Base-by-base conservation (phyloP, 2,329 filamentous ascomycete species). In the Neoscytalidium dimidiatum region DNA sequence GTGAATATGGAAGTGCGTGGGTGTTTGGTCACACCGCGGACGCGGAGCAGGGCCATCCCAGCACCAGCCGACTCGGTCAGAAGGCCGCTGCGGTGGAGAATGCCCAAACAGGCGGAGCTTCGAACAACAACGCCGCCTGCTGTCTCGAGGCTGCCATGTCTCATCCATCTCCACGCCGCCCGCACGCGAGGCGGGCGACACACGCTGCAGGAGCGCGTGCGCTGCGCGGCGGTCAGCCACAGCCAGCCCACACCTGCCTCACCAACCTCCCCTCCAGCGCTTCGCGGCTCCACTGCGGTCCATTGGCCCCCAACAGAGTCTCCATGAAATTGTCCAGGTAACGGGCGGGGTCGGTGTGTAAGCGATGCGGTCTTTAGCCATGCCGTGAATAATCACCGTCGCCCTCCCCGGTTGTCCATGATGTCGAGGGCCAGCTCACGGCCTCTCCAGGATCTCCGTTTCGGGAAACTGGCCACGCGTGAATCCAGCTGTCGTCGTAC, bases 11-110 rank as follows among this genome's bases (percentile, higher is more conserved):
- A 29, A 41, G 13, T 23, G 53, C 31, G 35, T 28, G 23, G 38
- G 53, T 28, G 56, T 46, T 46, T 17, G 38, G 56, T 60, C 41
- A 60, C 56, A 60, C 56, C 56, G 56, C 56, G 56, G 53, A 23
- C 23, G 43, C 19, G 26, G 23, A 33, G 56, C 56, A 28, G 43
- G 56, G 56, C 17, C 9, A 60, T 60, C 56, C 56, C 41, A 17
- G 56, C 26, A 14, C n/a, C 26, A 9, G 23, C 8, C 17, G 38
- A 14, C 17, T 60, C 56, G 56, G 56, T 31, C 56, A 60, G 56
- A 60, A 60, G 56, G 38, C 56, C 56, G 56, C 38, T 33, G 23
- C 26, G 44, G 41, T 60, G 56, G 56, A 60, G 56, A 60, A 60
- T 11, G 26, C n/a, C 38, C 56, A 41, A 60, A 28, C 56, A 43